phyloP scores from a whole-genome alignment of 495 filamentous ascomycete genomes.

The Cryomyces antarcticus region DNA sequence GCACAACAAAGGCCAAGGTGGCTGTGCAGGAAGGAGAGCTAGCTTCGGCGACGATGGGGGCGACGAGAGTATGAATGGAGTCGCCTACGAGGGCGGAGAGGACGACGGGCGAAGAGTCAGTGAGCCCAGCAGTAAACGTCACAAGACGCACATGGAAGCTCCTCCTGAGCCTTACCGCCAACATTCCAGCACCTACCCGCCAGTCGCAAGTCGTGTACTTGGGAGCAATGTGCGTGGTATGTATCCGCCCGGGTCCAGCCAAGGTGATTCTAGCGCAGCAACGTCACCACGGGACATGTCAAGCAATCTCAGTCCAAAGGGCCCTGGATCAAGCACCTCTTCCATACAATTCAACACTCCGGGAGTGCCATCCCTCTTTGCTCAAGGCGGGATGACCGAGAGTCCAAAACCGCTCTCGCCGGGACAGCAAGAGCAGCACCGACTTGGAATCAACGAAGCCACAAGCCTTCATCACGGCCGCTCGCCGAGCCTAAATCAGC shows the following conservation, averaged over 20 bases:
- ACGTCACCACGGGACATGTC: conserved; percentile 11
- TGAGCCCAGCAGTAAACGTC: conserved; percentile 31
- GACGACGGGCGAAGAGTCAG: conserved; percentile 28
- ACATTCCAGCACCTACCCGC: conserved; percentile 60
- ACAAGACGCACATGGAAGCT: conserved; percentile 17
- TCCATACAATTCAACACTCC: conserved; percentile 6
- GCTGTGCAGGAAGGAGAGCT: conserved; percentile 74
- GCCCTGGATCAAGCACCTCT: conserved; percentile 9
- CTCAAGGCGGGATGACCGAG: conserved; percentile 56
- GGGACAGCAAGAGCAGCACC: conserved; percentile 36
- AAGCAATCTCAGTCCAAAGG: conserved; percentile 4
- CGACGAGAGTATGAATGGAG: conserved; percentile 58
- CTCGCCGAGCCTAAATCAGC: conserved; percentile 48
- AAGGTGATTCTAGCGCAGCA: conserved; percentile 6
- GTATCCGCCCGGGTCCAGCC: conserved; percentile 11
- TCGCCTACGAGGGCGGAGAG: conserved; percentile 38
- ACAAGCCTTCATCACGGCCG: conserved; percentile 35
- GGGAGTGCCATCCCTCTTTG: conserved; percentile 35
- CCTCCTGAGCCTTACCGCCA: conserved; percentile 31
- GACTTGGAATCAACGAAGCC: conserved; percentile 31
- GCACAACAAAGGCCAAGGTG: conserved; percentile 89
- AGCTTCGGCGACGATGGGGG: conserved; percentile 54
- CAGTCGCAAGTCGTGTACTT: conserved; percentile 24
- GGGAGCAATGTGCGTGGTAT: conserved; percentile 10
- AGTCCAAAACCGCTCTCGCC: conserved; percentile 77